Evolutionary conservation across 2,329 filamentous ascomycete genomes (phyloP).

Genomic region (Aspergillus sp.): DNA sequence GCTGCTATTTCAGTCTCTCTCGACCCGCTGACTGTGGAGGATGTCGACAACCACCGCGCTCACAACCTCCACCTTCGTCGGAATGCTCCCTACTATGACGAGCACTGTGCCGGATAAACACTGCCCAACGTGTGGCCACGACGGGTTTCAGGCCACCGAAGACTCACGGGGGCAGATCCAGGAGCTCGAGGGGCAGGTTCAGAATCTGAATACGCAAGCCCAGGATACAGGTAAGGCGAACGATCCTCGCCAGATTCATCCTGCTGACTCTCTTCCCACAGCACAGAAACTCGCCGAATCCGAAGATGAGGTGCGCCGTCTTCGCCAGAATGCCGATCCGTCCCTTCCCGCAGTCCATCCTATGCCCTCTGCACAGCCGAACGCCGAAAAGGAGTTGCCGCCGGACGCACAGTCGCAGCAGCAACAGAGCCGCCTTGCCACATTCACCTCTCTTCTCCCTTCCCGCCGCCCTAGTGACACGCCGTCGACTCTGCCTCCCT

Average conservation of each 20-base stretch:
- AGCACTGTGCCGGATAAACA: slow-evolving; percentile 15
- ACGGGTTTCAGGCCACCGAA: slow-evolving; percentile 12
- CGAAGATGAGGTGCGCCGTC: slow-evolving; percentile 50
- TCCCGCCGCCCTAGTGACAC: slow-evolving; percentile 29
- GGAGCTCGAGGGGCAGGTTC: slow-evolving; percentile 49
- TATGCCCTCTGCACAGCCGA: slow-evolving; percentile 19
- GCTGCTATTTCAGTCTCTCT: no score
- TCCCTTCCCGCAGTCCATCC: slow-evolving; percentile 13
- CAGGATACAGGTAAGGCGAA: slow-evolving; percentile 43
- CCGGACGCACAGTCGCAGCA: slow-evolving; percentile 18
- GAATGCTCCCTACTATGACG: slow-evolving; percentile 20
- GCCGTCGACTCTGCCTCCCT: slow-evolving; percentile 17
- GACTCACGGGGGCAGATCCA: slow-evolving; percentile 34
- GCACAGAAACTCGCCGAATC: slow-evolving; percentile 52
- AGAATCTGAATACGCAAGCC: slow-evolving; percentile 43
- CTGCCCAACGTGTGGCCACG: slow-evolving; percentile 34
- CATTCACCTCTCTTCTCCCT: slow-evolving; percentile 30
- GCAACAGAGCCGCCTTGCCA: slow-evolving; percentile 29
- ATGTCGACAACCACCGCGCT: slow-evolving; percentile 19
- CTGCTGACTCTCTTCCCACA: slow-evolving; percentile 16
- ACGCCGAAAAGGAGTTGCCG: slow-evolving; percentile 26
- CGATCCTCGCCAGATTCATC: slow-evolving; percentile 1
- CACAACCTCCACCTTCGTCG: slow-evolving; percentile 24
- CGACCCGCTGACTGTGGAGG: slow-evolving; percentile 4
- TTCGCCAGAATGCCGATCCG: slow-evolving; percentile 31